A percentile compares a stretch with the other conserved stretches of the same genome.
Evolutionary conservation across 2,329 filamentous ascomycete genomes (phyloP).

Genomic region (Penicillium thymicola): DNA sequence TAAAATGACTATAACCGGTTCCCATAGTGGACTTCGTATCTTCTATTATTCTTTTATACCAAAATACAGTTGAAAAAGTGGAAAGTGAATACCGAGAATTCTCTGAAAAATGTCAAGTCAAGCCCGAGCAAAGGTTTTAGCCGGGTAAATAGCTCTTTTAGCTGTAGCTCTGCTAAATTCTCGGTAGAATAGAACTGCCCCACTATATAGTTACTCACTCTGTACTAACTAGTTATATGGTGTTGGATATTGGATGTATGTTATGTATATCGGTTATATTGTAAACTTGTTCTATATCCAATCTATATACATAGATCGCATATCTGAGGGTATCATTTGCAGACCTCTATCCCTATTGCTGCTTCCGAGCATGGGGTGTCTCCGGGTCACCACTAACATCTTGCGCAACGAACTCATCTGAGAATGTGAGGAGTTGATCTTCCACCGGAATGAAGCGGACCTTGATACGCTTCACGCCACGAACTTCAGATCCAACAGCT

Average conservation of each 20-base stretch:
- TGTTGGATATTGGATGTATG: background rate
- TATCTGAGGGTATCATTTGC: constrained; percentile 18
- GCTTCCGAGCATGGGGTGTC: constrained; percentile 46
- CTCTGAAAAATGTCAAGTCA: background rate
- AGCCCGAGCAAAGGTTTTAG: background rate
- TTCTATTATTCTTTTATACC: background rate
- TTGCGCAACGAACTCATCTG: constrained; percentile 75
- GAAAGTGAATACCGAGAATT: constrained; percentile 1
- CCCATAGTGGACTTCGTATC: background rate
- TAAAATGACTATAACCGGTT: constrained; percentile 13
- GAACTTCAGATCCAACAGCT: constrained; percentile 70
- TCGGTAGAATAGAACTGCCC: constrained; percentile 15
- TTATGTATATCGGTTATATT: background rate
- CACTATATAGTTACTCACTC: constrained; percentile 2
- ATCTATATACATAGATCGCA: constrained; percentile 17
- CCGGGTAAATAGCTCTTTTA: constrained; percentile 8
- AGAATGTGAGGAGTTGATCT: constrained; percentile 54
- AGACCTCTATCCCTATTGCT: constrained; percentile 6
- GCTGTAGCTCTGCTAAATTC: constrained; percentile 13
- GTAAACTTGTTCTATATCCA: constrained; percentile 7
- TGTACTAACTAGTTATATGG: background rate
- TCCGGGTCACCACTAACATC: constrained; percentile 59
- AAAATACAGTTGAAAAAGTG: background rate
- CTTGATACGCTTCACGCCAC: constrained; percentile 78
- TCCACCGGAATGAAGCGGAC: constrained; percentile 77